phyloP scores from a whole-genome alignment of 2,329 filamentous ascomycete genomes.

The Chaetomiaceae sp. region DNA sequence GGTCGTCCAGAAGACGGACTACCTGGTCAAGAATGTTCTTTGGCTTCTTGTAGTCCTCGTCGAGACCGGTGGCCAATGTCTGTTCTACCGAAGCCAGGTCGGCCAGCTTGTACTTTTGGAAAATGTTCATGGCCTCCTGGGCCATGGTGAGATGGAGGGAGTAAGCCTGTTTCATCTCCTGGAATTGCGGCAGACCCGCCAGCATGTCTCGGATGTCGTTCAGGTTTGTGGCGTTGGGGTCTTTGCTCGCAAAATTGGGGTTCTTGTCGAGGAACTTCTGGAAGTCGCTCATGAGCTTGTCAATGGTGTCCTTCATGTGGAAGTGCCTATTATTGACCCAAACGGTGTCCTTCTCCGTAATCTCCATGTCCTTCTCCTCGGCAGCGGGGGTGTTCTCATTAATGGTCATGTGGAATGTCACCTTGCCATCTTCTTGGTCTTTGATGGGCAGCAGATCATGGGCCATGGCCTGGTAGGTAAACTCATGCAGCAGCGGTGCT shows the following conservation, averaged over 20 bases:
- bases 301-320: conserved; percentile 97
- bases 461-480: conserved; percentile 98
- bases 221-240: conserved; percentile 66
- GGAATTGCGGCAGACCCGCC: conserved; percentile 88
- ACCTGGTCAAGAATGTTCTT: conserved; percentile 85
- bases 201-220: conserved; percentile 97
- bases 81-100: conserved; percentile 89
- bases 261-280: conserved; percentile 87
- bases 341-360: conserved; percentile 84
- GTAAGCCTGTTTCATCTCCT: conserved; percentile 92
- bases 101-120: conserved; percentile 76
- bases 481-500: conserved; percentile 87
- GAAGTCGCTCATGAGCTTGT: conserved; percentile 89
- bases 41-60: conserved; percentile 87
- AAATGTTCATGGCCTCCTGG: conserved; percentile 92
- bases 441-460: conserved; percentile 86
- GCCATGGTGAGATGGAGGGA: conserved; percentile 95
- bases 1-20: conserved; percentile 83
- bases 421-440: conserved; percentile 81
- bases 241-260: conserved; percentile 79
- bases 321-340: conserved; percentile 93
- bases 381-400: conserved; percentile 68
- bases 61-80: conserved; percentile 82
- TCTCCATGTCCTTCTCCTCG: conserved; percentile 85
- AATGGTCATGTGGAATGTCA: conserved; percentile 75